A percentile compares a stretch with the other conserved stretches of the same genome.
Conservation (phyloP, 257 asterid species). For the Nicotiana tomentosiformis region DNA sequence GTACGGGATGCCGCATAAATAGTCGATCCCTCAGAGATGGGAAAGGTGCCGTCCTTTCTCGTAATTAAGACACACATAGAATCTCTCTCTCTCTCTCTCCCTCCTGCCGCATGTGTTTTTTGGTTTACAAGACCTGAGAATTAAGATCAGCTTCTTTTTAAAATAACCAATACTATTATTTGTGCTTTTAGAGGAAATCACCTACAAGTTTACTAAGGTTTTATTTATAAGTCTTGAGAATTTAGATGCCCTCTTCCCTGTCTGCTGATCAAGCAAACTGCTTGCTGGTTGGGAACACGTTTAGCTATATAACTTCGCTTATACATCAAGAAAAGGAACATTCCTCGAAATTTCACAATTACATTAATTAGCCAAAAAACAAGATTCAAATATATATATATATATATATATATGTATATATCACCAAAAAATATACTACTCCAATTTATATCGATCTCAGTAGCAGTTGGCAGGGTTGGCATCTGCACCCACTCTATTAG, state of each 20-base stretch:
- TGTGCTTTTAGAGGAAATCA: neutral
- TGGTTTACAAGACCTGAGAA: neutral
- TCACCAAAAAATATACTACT: no score
- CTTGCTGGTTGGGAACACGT: neutral
- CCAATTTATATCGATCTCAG: neutral
- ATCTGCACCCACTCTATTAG: neutral
- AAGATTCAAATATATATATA: neutral
- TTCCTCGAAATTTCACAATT: neutral
- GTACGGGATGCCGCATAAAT: conserved; percentile 9
- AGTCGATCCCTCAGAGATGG: neutral
- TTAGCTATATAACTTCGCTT: neutral
- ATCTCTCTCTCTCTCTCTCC: no score
- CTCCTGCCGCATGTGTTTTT: neutral
- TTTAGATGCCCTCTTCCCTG: neutral
- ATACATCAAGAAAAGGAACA: neutral
- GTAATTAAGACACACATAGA: neutral
- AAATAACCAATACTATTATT: neutral
- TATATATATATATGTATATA: no score
- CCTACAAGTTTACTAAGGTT: neutral
- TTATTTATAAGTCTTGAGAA: no score
- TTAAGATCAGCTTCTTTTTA: neutral
- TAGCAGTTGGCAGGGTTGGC: neutral
- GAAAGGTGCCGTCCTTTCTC: neutral
- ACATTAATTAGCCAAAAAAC: neutral
- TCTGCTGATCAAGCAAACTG: neutral